Percentiles rank a stretch among this genome's conserved stretches.
Evolutionary conservation across 2,329 filamentous ascomycete species (phyloP).

Genomic region (Cordyceps cateniannulata): DNA sequence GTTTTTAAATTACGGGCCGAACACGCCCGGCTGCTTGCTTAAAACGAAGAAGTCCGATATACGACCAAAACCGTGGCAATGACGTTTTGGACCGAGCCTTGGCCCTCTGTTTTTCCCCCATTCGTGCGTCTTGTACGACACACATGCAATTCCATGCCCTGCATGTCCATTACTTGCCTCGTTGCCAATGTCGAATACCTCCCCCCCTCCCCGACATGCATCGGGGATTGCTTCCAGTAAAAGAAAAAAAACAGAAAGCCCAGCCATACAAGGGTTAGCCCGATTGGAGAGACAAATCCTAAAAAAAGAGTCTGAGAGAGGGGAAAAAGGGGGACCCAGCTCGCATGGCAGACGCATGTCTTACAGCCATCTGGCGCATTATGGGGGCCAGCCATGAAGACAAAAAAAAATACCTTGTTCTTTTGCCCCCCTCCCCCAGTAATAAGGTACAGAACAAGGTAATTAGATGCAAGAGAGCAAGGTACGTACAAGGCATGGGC

Average conservation of each 20-base stretch:
- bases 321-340: background rate
- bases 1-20: constrained; percentile 3
- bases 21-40: background rate
- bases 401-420: no score
- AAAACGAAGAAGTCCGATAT: background rate
- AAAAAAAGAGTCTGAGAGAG: constrained; percentile 7
- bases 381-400: background rate
- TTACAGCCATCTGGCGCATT: constrained; percentile 4
- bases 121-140: background rate
- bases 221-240: background rate
- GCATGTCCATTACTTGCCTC: background rate
- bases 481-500: no score
- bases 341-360: constrained; percentile 10
- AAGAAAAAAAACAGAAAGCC: background rate
- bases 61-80: constrained; percentile 1
- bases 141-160: background rate
- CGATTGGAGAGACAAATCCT: constrained; percentile 1
- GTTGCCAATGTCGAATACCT: background rate
- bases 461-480: background rate
- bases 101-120: background rate
- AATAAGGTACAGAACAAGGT: background rate
- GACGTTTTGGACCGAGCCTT: background rate
- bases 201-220: background rate
- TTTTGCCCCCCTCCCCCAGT: no score
- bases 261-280: background rate